phyloP scores from a whole-genome alignment of 495 filamentous ascomycete species.

The Xylaria acuta region DNA sequence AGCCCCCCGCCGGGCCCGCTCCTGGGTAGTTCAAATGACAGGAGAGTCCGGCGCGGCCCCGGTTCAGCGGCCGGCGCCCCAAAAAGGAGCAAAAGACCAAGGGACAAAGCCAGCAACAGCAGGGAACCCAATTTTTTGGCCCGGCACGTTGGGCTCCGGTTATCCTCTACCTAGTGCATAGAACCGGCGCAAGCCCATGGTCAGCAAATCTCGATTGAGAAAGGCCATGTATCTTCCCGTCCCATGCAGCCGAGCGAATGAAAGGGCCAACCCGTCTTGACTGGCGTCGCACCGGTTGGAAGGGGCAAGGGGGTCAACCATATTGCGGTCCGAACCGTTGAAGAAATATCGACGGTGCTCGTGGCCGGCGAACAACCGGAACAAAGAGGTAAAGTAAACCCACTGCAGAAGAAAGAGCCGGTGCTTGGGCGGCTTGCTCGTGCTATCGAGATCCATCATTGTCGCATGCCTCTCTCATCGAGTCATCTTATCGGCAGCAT shows the following conservation, averaged over 20 bases:
- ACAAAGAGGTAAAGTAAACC: neutral
- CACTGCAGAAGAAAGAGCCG: neutral
- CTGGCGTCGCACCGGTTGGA: neutral
- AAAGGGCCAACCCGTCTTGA: neutral
- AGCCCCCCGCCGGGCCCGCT: neutral
- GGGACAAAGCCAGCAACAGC: neutral
- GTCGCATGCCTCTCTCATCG: neutral
- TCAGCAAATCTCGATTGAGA: neutral
- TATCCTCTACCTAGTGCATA: neutral
- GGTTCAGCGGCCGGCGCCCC: neutral
- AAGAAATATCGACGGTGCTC: neutral
- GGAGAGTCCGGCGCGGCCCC: slow-evolving; percentile 12
- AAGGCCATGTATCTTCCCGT: neutral
- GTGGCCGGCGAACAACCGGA: neutral
- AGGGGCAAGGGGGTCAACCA: neutral
- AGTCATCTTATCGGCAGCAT: neutral
- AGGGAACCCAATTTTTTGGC: neutral
- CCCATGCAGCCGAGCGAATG: neutral
- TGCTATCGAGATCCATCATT: neutral
- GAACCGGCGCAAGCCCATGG: neutral
- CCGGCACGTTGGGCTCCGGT: neutral
- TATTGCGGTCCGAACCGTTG: neutral
- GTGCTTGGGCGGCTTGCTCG: neutral
- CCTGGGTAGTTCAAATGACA: neutral
- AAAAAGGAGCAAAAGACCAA: neutral